Evolutionary conservation across 2,329 filamentous ascomycete genomes (phyloP).

Genomic region (Metarhizium album): DNA sequence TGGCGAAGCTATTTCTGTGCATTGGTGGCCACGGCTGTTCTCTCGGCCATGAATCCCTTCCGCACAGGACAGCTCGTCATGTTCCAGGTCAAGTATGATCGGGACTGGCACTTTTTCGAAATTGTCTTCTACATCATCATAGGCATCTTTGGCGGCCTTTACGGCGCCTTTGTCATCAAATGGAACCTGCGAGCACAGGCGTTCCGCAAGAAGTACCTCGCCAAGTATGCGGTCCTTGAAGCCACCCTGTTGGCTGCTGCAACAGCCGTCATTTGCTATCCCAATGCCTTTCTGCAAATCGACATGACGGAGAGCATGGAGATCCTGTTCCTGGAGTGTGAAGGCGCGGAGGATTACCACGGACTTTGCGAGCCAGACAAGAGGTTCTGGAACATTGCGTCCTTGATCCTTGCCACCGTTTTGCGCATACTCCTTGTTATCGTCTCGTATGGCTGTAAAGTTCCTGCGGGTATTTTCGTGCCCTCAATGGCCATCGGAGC

Average conservation of each 20-base stretch:
- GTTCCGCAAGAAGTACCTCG: constrained; percentile 87
- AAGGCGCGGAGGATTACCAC: constrained; percentile 78
- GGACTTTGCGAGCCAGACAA: constrained; percentile 74
- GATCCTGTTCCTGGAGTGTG: constrained; percentile 88
- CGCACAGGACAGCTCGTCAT: constrained; percentile 95
- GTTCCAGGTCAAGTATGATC: constrained; percentile 95
- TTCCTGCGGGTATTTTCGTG: constrained; percentile 94
- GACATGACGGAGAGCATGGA: constrained; percentile 99
- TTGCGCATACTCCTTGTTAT: constrained; percentile 79
- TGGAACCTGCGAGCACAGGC: constrained; percentile 88
- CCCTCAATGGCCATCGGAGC: constrained; percentile 97
- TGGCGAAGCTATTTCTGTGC: constrained; percentile 99
- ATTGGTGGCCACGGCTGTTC: constrained; percentile 81
- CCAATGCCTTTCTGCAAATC: constrained; percentile 87
- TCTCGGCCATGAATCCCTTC: constrained; percentile 96
- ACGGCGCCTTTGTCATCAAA: constrained; percentile 94
- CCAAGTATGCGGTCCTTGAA: constrained; percentile 75
- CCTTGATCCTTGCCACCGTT: constrained; percentile 67
- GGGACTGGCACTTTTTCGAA: constrained; percentile 97
- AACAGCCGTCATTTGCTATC: constrained; percentile 91
- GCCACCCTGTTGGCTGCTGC: constrained; percentile 70
- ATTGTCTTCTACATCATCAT: constrained; percentile 84
- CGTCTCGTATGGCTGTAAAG: constrained; percentile 94
- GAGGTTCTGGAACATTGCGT: constrained; percentile 67
- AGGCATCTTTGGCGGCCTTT: constrained; percentile 86